Evolutionary conservation across 352 stramenopile genomes (phyloP), one percentile per base, ranked within the genome.

Genomic region (Globisporangium uncinulatum): DNA sequence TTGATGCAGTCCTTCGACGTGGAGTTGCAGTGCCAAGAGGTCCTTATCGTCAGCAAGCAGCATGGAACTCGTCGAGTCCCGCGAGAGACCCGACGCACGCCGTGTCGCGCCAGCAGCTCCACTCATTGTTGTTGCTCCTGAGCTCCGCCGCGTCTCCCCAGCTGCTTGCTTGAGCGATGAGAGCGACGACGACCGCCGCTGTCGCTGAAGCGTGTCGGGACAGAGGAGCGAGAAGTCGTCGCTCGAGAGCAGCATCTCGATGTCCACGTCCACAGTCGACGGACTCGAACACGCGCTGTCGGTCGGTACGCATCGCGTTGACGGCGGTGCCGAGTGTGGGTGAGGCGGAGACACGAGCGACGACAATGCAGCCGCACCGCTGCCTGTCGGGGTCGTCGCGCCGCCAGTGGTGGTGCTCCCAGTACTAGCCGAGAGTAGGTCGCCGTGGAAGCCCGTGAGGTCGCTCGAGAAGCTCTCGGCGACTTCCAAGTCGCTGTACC

Each of bases 171-270:
- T 51, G 43, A 46, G 6, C 24, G 66, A 41, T 32, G 69, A 62
- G 24, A 19, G 24, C 36, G 50, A 53, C 39, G 51, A 47, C 36
- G 34, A 29, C 43, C 49, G 46, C 46, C 51, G 44, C 61, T 73
- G 34, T 24, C 59, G 54, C 17, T 59, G 32, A 13, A 87, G 49
- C 32, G 68, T 74, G 37, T 83, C 67, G 2, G 71, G 67, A 20
- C 73, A 78, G 10, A 88, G 61, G 47, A 88, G 39, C 9, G 74
- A 82, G 61, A 88, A 86, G 50, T 71, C 70, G 46, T 83, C 72
- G 56, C 62, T 76, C 53, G 51, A 67, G 51, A 78, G 71, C 58
- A 85, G 76, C 36, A 72, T 51, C 36, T 59, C 57, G 41, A 79
- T 84, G 42, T 88, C 73, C 21, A 80, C 54, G 19, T 86, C 71